Evolutionary conservation across 2,329 filamentous ascomycete species (phyloP), one percentile per base, ranked within the genome.

Genomic region (Aplosporella prunicola): DNA sequence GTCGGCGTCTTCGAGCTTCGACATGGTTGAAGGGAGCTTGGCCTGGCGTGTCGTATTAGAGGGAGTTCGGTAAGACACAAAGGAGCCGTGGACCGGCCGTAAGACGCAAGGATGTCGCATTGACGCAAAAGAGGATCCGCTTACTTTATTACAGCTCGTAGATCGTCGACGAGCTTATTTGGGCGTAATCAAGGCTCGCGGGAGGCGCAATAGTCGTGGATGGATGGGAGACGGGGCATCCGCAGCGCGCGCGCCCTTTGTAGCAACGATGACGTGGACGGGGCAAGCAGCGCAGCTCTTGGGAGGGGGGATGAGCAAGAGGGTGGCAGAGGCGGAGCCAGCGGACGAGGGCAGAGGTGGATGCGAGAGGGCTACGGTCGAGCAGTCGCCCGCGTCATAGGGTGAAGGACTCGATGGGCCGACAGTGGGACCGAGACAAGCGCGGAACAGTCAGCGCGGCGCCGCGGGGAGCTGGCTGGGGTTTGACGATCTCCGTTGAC

Each of bases 371-470:
- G 34, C 18, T 25, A 25, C 27, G 29, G 20, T 27, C 25, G 30
- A 39, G 36, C 31, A 11, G 36, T 16, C 22, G 36, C 29, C 23
- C 36, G 36, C 36, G 36, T 39, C 36, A 39, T 39, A 39, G 36
- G 36, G n/a, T n/a, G n/a, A n/a, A n/a, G n/a, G n/a, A n/a, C n/a
- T n/a, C n/a, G n/a, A n/a, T n/a, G n/a, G n/a, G n/a, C n/a, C n/a
- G n/a, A n/a, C n/a, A n/a, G n/a, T n/a, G n/a, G n/a, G n/a, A n/a
- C n/a, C n/a, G n/a, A n/a, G n/a, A n/a, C n/a, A n/a, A n/a, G n/a
- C n/a, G n/a, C n/a, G n/a, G n/a, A n/a, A n/a, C n/a, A n/a, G n/a
- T n/a, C n/a, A n/a, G n/a, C n/a, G n/a, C n/a, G n/a, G n/a, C n/a
- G n/a, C n/a, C n/a, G n/a, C n/a, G n/a, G n/a, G n/a, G n/a, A n/a